These are phyloP conservation scores for Colletotrichum sidae DNA, from an alignment of 2,329 filamentous ascomycete genomes.

Conservation along the genomic window DNA sequence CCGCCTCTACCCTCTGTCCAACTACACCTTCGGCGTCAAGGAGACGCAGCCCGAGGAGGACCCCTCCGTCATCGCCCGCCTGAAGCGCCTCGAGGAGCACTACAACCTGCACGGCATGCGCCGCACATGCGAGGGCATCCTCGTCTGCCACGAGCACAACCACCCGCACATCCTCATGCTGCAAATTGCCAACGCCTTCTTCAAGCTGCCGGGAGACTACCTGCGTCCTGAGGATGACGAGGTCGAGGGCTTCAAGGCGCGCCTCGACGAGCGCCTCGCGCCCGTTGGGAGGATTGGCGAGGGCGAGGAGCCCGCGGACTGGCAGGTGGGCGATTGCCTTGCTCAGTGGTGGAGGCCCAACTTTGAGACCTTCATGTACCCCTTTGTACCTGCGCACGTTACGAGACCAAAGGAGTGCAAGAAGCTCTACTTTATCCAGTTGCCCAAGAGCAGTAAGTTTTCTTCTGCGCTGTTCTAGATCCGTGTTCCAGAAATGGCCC, in stretches of 20 bases:
- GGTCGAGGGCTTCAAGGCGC: constrained; percentile 91
- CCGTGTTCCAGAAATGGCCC: not conserved
- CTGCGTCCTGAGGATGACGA: constrained; percentile 90
- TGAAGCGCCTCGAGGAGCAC: constrained; percentile 96
- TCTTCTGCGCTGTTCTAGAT: not conserved
- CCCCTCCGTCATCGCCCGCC: constrained; percentile 89
- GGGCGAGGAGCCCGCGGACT: constrained; percentile 87
- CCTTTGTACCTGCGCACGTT: constrained; percentile 95
- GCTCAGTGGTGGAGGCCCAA: constrained; percentile 99
- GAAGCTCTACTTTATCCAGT: constrained; percentile 97
- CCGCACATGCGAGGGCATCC: constrained; percentile 93
- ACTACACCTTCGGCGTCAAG: constrained; percentile 99
- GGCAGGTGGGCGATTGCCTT: constrained; percentile 93
- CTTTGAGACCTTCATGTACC: constrained; percentile 99
- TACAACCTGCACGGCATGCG: constrained; percentile 95
- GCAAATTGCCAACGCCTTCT: constrained; percentile 99
- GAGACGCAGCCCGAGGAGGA: constrained; percentile 99
- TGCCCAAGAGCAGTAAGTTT: constrained; percentile 86
- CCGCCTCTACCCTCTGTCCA: constrained; percentile 92
- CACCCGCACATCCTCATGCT: constrained; percentile 99
- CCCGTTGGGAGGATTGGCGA: constrained; percentile 90
- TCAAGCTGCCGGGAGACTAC: constrained; percentile 98
- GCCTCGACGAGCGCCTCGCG: constrained; percentile 92
- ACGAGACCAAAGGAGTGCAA: constrained; percentile 99
- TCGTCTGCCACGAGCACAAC: constrained; percentile 99